These are phyloP conservation scores for Holtermannia corniformis DNA, from an alignment of 768 basidiomycete species.

Conservation along the genomic window DNA sequence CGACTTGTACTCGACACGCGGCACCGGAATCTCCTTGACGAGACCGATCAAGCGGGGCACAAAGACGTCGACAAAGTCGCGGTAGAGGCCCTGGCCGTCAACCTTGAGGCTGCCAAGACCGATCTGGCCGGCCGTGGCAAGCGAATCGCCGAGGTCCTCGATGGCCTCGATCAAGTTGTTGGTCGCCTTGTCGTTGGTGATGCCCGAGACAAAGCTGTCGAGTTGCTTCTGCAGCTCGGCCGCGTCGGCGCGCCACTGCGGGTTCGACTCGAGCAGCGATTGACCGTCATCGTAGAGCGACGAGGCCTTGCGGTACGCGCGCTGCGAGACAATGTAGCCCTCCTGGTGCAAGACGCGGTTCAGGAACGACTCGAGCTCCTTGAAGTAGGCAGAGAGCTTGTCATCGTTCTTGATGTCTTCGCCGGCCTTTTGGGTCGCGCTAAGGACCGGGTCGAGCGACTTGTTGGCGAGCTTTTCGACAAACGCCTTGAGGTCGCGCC, in stretches of 20 bases:
- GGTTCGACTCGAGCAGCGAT: conserved; percentile 38
- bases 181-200: conserved; percentile 39
- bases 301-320: conserved; percentile 40
- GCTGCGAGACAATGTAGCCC: conserved; percentile 41
- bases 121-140: conserved; percentile 37
- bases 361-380: conserved; percentile 36
- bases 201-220: conserved; percentile 34
- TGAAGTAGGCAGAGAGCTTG: conserved; percentile 39
- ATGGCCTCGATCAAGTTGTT: conserved; percentile 37
- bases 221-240: conserved; percentile 37
- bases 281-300: conserved; percentile 43
- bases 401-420: conserved; percentile 42
- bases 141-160: conserved; percentile 39
- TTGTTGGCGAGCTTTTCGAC: conserved; percentile 42
- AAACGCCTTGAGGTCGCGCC: conserved; percentile 39
- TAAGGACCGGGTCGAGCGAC: conserved; percentile 38
- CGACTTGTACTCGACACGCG: conserved; percentile 43
- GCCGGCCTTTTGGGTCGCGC: conserved; percentile 32
- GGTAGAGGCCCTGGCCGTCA: conserved; percentile 40
- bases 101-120: conserved; percentile 36
- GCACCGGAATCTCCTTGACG: conserved; percentile 43
- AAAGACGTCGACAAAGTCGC: conserved; percentile 42
- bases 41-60: conserved; percentile 41
- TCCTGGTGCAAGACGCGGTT: conserved; percentile 41
- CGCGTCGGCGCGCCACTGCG: conserved; percentile 39